phyloP scores from a whole-genome alignment of 2,329 filamentous ascomycete genomes.

The Paecilomyces fulvus region DNA sequence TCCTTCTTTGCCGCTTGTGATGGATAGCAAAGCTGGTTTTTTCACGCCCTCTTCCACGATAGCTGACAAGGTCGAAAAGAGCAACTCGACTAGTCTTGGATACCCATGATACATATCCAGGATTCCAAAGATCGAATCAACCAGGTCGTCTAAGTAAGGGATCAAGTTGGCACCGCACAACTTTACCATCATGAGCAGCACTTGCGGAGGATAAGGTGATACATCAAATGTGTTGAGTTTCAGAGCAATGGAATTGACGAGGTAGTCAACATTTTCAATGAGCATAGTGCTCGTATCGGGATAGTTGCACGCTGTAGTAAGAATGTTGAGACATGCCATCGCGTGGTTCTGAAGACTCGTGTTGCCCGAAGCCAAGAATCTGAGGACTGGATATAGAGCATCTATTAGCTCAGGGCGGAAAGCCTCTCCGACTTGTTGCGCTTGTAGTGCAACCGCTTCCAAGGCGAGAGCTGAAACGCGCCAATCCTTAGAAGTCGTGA shows the following conservation, averaged over 20 bases:
- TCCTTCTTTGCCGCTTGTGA: constrained; percentile 23
- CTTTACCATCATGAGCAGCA: constrained; percentile 87
- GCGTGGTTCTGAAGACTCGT: constrained; percentile 67
- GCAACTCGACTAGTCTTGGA: constrained; percentile 68
- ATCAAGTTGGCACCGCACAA: constrained; percentile 74
- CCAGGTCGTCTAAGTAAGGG: constrained; percentile 83
- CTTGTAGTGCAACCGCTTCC: constrained; percentile 70
- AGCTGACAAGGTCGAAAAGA: constrained; percentile 75
- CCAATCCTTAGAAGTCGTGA: constrained; percentile 51
- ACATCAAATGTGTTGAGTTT: constrained; percentile 88
- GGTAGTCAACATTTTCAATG: constrained; percentile 88
- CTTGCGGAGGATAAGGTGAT: constrained; percentile 81
- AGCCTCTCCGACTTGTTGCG: constrained; percentile 53
- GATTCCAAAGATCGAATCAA: constrained; percentile 83
- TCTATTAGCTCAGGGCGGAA: constrained; percentile 87
- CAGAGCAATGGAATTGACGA: constrained; percentile 84
- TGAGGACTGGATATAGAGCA: constrained; percentile 80
- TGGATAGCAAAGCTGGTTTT: constrained; percentile 39
- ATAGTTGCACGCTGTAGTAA: constrained; percentile 72
- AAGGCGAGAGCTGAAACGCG: constrained; percentile 68
- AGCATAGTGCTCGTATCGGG: constrained; percentile 66
- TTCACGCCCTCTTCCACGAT: constrained; percentile 75
- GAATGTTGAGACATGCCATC: constrained; percentile 69
- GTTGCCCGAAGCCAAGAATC: constrained; percentile 69
- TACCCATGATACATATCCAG: constrained; percentile 96